A percentile compares a stretch with the other conserved stretches of the same genome.
Conservation (phyloP, 2,329 filamentous ascomycete genomes). For the Aspergillus sp. region DNA sequence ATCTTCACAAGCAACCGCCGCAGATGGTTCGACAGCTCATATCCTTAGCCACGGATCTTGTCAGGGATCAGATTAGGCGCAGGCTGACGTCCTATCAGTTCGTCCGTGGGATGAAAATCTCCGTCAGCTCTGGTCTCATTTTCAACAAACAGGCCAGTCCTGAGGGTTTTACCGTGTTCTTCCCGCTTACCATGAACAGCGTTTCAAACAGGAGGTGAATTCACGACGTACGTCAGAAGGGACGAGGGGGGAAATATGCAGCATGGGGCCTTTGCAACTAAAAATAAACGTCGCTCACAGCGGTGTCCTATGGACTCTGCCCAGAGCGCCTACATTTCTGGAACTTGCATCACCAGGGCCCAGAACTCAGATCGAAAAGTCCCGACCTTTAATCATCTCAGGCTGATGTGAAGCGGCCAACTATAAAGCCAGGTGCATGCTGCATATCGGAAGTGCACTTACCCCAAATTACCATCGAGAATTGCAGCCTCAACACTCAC, state of each 20-base stretch:
- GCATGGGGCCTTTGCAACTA: background rate
- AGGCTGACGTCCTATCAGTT: background rate
- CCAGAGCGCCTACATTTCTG: background rate
- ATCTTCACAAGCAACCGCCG: background rate
- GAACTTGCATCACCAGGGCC: background rate
- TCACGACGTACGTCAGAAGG: background rate
- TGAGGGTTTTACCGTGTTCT: background rate
- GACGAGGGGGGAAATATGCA: background rate
- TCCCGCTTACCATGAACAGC: background rate
- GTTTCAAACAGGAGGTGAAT: background rate
- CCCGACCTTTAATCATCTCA: background rate
- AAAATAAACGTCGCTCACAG: background rate
- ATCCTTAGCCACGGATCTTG: constrained; percentile 2
- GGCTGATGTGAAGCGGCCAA: constrained; percentile 1
- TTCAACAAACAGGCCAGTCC: background rate
- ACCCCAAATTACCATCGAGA: background rate
- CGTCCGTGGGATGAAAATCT: background rate
- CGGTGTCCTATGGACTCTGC: background rate
- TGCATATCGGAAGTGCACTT: background rate
- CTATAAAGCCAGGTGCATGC: background rate
- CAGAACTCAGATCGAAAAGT: background rate
- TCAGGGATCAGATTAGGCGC: constrained; percentile 1
- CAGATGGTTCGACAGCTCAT: constrained; percentile 5
- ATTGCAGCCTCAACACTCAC: constrained; percentile 10
- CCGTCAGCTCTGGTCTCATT: background rate